Evolutionary conservation across 1,284 basidiomycete species (phyloP).

Genomic region (Sphaerobolus stellatus): DNA sequence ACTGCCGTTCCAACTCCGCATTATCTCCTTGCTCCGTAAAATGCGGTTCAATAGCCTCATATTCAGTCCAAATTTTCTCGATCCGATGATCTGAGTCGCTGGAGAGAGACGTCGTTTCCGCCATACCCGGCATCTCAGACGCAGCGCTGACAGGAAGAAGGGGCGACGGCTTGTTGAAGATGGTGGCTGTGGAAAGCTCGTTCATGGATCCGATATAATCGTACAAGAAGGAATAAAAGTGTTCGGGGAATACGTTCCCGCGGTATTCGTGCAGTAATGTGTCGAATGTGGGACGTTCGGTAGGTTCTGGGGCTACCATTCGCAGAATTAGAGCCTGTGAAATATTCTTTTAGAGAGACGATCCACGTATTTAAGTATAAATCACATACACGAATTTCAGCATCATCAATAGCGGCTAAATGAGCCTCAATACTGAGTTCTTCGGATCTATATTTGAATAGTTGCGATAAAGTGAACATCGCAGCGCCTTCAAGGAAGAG

Average conservation of each 20-base stretch:
- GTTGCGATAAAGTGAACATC: slow-evolving; percentile 90
- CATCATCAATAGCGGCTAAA: slow-evolving; percentile 78
- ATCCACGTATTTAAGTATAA: slow-evolving; percentile 6
- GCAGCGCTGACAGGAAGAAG: slow-evolving; percentile 28
- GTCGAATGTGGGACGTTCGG: slow-evolving; percentile 79
- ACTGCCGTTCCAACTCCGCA: no score
- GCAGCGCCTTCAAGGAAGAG: slow-evolving; percentile 94
- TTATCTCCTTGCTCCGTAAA: slow-evolving; percentile 55
- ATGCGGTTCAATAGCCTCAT: slow-evolving; percentile 73
- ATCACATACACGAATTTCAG: slow-evolving; percentile 69
- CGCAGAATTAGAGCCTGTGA: slow-evolving; percentile 78
- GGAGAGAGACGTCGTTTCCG: slow-evolving; percentile 51
- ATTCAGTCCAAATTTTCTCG: slow-evolving; percentile 79
- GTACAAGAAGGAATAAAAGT: slow-evolving; percentile 92
- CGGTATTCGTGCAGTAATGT: slow-evolving; percentile 77
- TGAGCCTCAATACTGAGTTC: slow-evolving; percentile 78
- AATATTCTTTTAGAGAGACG: slow-evolving; percentile 21
- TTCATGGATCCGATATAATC: slow-evolving; percentile 84
- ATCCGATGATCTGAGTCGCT: slow-evolving; percentile 78
- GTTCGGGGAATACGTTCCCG: slow-evolving; percentile 83
- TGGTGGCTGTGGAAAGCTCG: slow-evolving; percentile 53
- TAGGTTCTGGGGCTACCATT: slow-evolving; percentile 87
- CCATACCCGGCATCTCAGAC: no score
- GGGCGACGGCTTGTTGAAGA: slow-evolving; percentile 41
- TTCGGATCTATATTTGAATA: slow-evolving; percentile 93